Conservation (phyloP, 192 early-diverging fungal genomes). For the Jimgerdemannia flammicorona region DNA sequence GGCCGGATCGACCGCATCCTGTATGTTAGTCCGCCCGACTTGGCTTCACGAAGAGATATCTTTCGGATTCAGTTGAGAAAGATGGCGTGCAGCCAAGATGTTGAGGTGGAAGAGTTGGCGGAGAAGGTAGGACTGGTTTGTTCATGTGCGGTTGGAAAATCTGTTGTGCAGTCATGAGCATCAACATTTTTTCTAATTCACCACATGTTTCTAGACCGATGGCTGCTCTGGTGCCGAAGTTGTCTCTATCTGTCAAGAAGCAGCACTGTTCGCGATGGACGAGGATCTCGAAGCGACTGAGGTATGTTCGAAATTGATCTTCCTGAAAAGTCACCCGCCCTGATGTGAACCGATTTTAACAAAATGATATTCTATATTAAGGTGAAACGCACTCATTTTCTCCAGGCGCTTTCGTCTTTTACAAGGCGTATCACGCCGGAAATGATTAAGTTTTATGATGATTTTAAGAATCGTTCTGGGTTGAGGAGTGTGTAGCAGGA, state of each 20-base stretch:
- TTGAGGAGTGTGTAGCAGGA: conserved; percentile 38
- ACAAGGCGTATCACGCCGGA: conserved; percentile 81
- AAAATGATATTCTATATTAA: no score
- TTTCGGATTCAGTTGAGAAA: conserved; percentile 68
- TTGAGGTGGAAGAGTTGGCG: conserved; percentile 67
- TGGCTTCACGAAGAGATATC: conserved; percentile 71
- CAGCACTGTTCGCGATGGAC: conserved; percentile 89
- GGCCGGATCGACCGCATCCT: conserved; percentile 94
- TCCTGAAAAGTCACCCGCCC: conserved; percentile 1
- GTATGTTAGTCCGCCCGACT: conserved; percentile 91
- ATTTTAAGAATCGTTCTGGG: conserved; percentile 56
- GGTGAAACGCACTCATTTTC: conserved; percentile 50
- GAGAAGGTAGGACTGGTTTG: conserved; percentile 29
- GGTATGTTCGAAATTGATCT: conserved; percentile 19
- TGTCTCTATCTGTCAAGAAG: conserved; percentile 91
- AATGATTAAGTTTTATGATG: conserved; percentile 87
- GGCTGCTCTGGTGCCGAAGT: conserved; percentile 96
- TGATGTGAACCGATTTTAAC: conserved; percentile 32
- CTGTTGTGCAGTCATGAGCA: background rate
- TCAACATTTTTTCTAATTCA: background rate
- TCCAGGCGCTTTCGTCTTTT: conserved; percentile 52
- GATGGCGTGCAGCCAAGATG: conserved; percentile 68
- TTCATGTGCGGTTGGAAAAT: background rate
- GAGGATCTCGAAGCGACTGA: conserved; percentile 54
- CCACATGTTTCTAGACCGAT: conserved; percentile 51